Evolutionary conservation across 768 basidiomycete genomes (phyloP).

Genomic region (Boletus barrowsii): DNA sequence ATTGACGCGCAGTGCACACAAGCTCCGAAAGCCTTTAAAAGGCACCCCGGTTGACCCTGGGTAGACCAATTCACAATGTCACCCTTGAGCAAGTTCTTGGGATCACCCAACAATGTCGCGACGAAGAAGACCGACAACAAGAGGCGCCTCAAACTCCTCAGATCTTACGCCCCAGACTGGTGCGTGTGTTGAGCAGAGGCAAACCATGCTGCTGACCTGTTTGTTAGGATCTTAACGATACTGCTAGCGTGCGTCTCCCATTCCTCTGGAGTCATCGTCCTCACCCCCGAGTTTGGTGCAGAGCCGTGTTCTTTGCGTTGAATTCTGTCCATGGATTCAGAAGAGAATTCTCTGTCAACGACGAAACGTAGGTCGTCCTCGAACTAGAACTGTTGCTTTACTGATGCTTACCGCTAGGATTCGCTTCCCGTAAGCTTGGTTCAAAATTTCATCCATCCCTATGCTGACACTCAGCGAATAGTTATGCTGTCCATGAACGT

Average conservation of each 20-base stretch:
- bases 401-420: conserved; percentile 16
- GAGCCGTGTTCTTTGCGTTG: conserved; percentile 60
- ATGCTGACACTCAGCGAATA: conserved; percentile 26
- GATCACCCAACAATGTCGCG: conserved; percentile 1
- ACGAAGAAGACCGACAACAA: conserved; percentile 22
- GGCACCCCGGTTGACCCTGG: background rate
- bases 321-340: conserved; percentile 69
- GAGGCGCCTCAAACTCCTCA: conserved; percentile 42
- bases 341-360: conserved; percentile 73
- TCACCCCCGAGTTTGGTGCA: conserved; percentile 23
- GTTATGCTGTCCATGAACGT: conserved; percentile 72
- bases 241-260: conserved; percentile 51
- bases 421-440: conserved; percentile 21
- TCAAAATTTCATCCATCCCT: background rate
- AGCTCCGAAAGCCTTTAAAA: background rate
- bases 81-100: conserved; percentile 5
- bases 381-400: conserved; percentile 9
- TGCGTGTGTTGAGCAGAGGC: conserved; percentile 30
- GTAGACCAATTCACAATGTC: conserved; percentile 13
- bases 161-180: conserved; percentile 79
- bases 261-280: background rate
- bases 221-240: conserved; percentile 63
- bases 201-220: background rate
- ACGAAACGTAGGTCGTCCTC: conserved; percentile 54
- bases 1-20: background rate